Evolutionary conservation across 768 basidiomycete species (phyloP).

Genomic region (Boletus edulis): DNA sequence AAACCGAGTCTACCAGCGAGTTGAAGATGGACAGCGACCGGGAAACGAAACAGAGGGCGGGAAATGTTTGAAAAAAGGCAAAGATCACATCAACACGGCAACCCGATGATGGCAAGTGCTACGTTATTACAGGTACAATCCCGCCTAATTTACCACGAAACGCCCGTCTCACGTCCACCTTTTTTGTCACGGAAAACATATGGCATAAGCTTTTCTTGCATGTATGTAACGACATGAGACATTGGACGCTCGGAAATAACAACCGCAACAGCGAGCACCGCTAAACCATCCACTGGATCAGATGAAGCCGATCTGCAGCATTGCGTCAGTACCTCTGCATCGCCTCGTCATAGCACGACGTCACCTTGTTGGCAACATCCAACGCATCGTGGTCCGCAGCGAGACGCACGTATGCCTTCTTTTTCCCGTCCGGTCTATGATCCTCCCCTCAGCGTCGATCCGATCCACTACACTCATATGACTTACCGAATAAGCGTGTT

Average conservation of each 20-base stretch:
- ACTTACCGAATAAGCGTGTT: conserved; percentile 96
- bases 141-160: too few species aligned
- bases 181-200: too few species aligned
- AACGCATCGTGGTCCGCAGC: conserved; percentile 95
- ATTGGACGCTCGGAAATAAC: neutral
- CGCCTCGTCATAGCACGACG: conserved; percentile 6
- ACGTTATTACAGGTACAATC: too few species aligned
- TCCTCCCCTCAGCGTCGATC: neutral
- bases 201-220: too few species aligned
- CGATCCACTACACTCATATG: neutral
- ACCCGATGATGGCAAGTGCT: too few species aligned
- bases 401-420: conserved; percentile 98
- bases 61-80: conserved; percentile 6
- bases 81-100: conserved; percentile 21
- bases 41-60: conserved; percentile 6
- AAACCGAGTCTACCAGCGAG: conserved; percentile 7
- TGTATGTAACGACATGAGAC: neutral
- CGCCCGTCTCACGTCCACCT: too few species aligned
- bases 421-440: conserved; percentile 91
- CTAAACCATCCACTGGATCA: conserved; percentile 25
- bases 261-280: too few species aligned
- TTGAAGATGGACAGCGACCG: conserved; percentile 1
- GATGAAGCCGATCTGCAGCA: conserved; percentile 85
- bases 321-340: neutral
- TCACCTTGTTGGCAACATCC: conserved; percentile 96